These are phyloP conservation scores for Peribolospora kevripleyi DNA, from an alignment of 768 basidiomycete species.

Conservation along the genomic window DNA sequence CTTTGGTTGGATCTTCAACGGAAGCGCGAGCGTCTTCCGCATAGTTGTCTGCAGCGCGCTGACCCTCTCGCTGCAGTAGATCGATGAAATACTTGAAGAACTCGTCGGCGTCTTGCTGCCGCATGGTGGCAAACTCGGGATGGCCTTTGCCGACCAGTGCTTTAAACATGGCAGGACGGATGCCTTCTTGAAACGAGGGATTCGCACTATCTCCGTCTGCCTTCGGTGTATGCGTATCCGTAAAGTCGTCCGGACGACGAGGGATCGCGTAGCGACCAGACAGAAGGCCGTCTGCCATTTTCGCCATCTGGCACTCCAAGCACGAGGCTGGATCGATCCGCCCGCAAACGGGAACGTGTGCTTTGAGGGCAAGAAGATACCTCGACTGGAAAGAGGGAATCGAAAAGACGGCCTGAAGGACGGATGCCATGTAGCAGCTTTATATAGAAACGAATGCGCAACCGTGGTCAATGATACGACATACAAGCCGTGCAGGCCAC, in stretches of 20 bases:
- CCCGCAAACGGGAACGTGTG: constrained; percentile 39
- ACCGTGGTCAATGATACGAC: background rate
- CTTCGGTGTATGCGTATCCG: background rate
- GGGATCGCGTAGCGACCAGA: constrained; percentile 71
- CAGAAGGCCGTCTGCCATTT: constrained; percentile 72
- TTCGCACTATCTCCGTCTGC: constrained; percentile 14
- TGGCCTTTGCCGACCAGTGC: constrained; percentile 75
- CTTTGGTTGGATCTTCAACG: constrained; percentile 37
- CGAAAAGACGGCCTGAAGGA: constrained; percentile 63
- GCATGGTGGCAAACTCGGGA: constrained; percentile 83
- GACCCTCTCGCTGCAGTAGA: constrained; percentile 22
- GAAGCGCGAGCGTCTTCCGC: background rate
- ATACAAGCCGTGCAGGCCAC: background rate
- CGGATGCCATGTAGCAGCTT: constrained; percentile 94
- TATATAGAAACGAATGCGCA: background rate
- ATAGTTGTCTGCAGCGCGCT: constrained; percentile 12
- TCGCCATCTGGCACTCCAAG: constrained; percentile 84
- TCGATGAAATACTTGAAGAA: constrained; percentile 65
- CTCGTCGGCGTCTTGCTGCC: constrained; percentile 89
- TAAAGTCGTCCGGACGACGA: constrained; percentile 11
- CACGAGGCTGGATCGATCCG: constrained; percentile 53
- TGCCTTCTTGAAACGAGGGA: constrained; percentile 55
- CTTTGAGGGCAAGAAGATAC: constrained; percentile 30
- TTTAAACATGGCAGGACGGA: constrained; percentile 66
- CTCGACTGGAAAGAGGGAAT: constrained; percentile 49